Evolutionary conservation across 768 basidiomycete species (phyloP).

Genomic region (Leccinum barrowsii): DNA sequence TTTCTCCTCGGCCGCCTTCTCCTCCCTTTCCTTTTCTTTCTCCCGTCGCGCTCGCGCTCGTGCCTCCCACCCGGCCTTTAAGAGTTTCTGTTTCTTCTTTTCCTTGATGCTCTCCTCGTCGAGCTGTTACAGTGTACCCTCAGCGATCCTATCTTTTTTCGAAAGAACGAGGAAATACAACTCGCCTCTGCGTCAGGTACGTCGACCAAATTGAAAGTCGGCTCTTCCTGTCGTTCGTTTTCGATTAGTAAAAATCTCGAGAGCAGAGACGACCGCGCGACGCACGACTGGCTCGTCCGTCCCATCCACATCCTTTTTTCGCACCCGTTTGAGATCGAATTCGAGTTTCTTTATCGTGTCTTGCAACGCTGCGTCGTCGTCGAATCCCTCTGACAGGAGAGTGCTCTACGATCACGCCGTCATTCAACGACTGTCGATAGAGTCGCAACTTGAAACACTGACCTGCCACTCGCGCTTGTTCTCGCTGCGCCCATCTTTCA

Average conservation of each 20-base stretch:
- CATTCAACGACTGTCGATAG: not conserved
- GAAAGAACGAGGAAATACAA: not conserved
- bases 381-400: slow-evolving; percentile 66
- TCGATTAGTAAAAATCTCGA: not conserved
- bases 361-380: slow-evolving; percentile 75
- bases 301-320: slow-evolving; percentile 76
- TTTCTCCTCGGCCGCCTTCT: slow-evolving; percentile 53
- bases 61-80: slow-evolving; percentile 93
- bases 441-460: slow-evolving; percentile 15
- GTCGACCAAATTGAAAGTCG: slow-evolving; percentile 88
- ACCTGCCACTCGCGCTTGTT: slow-evolving; percentile 78
- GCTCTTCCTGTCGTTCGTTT: slow-evolving; percentile 56
- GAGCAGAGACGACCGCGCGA: not conserved
- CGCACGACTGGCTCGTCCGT: slow-evolving; percentile 60
- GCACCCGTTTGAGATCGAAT: slow-evolving; percentile 63
- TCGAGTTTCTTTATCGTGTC: slow-evolving; percentile 87
- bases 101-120: slow-evolving; percentile 92
- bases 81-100: slow-evolving; percentile 87
- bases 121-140: slow-evolving; percentile 41
- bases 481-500: slow-evolving; percentile 59
- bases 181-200: slow-evolving; percentile 82
- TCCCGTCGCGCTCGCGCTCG: slow-evolving; percentile 80
- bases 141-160: not conserved
- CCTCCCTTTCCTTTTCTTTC: slow-evolving; percentile 81
- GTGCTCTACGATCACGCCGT: slow-evolving; percentile 40